Evolutionary conservation across 2,329 filamentous ascomycete genomes (phyloP), one percentile per base, ranked within the genome.

Genomic region (Talaromyces sp.): DNA sequence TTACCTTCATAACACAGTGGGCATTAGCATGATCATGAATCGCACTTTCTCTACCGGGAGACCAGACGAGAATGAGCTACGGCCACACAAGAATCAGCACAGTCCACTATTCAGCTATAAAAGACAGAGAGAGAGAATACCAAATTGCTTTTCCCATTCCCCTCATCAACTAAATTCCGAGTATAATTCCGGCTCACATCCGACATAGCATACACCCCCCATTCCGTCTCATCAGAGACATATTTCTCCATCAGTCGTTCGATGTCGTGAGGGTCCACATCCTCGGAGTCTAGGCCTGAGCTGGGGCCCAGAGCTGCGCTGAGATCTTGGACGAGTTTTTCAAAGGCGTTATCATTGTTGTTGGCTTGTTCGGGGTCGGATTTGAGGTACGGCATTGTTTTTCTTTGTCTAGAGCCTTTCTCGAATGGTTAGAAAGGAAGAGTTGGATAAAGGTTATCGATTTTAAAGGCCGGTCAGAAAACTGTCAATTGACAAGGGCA

Each of bases 11-110:
- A 71, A 97, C 82, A 78, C 93, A 97, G 76, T 97, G 93, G 45
- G 93, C 91, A 67, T 94, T 91, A 74, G 89, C 89, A 77, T 92
- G 90, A 76, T 97, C 93, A 75, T 97, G 93, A 74, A 97, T 92
- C 11, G 90, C 89, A 71, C 90, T 94, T 43, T 86, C 86, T 78
- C 92, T 92, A 60, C 90, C 90, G 0, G 93, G 93, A 16, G 88
- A 89, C 93, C 93, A 97, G 45, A 96, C 93, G 47, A 97, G 86
- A 57, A 97, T 87, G 67, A 96, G 85, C 90, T 94, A 45, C 8
- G 6, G 3, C 24, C 8, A 37, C 7, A 0, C n/a, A 14, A 47
- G 11, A 24, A 58, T 65, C 43, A 60, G 63, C 48, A 35, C 19
- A 8, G 2, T 5, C 13, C 47, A 16, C 5, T 16, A 54, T 43